Base-by-base conservation (phyloP, 495 filamentous ascomycete species). In the Aspergillus olivimuriae region DNA sequence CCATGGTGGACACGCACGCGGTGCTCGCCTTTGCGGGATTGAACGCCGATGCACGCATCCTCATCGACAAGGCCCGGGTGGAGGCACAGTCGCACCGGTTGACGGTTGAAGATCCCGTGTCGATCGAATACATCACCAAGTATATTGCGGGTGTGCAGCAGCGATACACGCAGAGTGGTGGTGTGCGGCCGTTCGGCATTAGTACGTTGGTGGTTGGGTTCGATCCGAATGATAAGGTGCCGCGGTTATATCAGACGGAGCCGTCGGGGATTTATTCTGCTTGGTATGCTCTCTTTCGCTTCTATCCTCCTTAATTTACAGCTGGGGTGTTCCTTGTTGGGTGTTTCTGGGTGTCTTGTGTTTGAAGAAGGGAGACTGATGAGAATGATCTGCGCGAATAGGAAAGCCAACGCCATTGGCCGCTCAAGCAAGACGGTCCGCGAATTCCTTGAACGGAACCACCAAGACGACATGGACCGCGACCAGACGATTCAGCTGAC, bases 341-440 rank as follows among this genome's bases (percentile, higher is more conserved):
- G n/a, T n/a, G n/a, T n/a, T n/a, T n/a, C n/a, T n/a, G n/a, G n/a
- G n/a, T n/a, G n/a, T n/a, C n/a, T n/a, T 34, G 31, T 42, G 33
- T 31, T 39, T 30, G 7, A 34, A 12, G 14, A 34, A 34, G 16
- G 28, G 19, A 9, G 24, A 38, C 54, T 51, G 49, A 40, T 41
- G 1, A 32, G 43, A 15, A 8, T 43, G 34, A 16, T 26, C 4
- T 14, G 24, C 24, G 24, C n/a, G 11, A 34, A 49, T 54, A 96
- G 91, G 92, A 98, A 98, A 80, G 94, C 92, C 53, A 98, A 98
- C 60, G 92, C 92, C 39, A 98, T 98, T 63, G 92, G 92, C 34
- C 83, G 92, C 55, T 95, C 91, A 15, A 94, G 87, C 78, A 98
- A 98, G 77, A 97, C 92, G 4, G 92, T 98, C 31, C 83, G 92